Conservation (phyloP, 1,284 basidiomycete species). For the Trichosporon coremiiforme region DNA sequence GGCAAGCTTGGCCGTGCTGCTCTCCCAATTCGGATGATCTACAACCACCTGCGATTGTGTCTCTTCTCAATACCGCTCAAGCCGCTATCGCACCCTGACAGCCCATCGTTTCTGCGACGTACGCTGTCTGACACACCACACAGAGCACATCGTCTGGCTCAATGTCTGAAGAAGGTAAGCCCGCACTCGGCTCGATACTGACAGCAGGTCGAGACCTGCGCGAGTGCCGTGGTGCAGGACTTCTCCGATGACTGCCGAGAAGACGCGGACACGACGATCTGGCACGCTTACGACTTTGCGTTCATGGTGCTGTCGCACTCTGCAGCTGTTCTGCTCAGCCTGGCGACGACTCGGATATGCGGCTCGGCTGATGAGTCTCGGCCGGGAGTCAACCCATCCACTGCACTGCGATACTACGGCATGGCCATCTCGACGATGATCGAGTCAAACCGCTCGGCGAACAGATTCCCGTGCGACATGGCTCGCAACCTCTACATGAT, state of each 20-base stretch:
- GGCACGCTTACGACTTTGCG: constrained; percentile 34
- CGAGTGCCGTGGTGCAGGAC: constrained; percentile 29
- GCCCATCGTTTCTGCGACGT: constrained; percentile 23
- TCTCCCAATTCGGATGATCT: constrained; percentile 31
- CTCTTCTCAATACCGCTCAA: constrained; percentile 34
- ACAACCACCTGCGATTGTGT: constrained; percentile 36
- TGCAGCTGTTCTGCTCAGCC: constrained; percentile 30
- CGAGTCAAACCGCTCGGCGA: constrained; percentile 34
- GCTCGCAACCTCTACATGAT: constrained; percentile 33
- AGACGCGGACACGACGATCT: constrained; percentile 28
- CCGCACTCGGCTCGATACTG: not conserved
- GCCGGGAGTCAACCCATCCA: constrained; percentile 24
- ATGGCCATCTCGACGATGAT: constrained; percentile 35
- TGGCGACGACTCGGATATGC: constrained; percentile 26
- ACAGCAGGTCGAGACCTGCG: constrained; percentile 30
- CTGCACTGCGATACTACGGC: constrained; percentile 33
- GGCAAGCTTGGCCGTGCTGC: constrained; percentile 27
- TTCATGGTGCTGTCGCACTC: constrained; percentile 34
- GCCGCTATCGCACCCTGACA: constrained; percentile 29
- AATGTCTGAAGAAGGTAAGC: constrained; percentile 33
- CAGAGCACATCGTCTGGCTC: not conserved
- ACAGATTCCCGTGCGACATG: constrained; percentile 36
- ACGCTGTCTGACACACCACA: constrained; percentile 16
- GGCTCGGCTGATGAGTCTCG: constrained; percentile 6
- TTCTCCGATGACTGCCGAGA: constrained; percentile 34